Conservation (phyloP, 2,329 filamentous ascomycete species). For the Sphaerulina populicola region DNA sequence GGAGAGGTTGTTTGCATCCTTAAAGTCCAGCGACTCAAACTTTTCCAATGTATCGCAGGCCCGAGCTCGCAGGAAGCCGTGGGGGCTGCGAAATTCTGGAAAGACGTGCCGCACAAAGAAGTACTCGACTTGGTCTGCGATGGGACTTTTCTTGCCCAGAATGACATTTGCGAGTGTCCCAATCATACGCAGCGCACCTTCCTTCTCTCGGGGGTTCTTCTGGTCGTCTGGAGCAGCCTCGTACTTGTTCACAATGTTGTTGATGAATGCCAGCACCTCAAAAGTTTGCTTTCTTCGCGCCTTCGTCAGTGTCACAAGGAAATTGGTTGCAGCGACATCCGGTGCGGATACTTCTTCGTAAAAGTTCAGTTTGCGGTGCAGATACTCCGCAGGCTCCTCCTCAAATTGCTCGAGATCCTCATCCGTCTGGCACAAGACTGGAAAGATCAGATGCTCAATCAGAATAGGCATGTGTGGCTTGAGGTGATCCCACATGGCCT, state of each 20-base stretch:
- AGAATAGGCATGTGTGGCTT: conserved; percentile 90
- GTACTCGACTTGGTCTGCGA: conserved; percentile 94
- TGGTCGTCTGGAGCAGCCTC: conserved; percentile 74
- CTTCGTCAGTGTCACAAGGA: conserved; percentile 90
- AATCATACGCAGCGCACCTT: conserved; percentile 94
- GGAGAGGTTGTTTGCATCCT: conserved; percentile 89
- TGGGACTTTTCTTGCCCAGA: conserved; percentile 94
- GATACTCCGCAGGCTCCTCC: conserved; percentile 88
- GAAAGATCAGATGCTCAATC: conserved; percentile 91
- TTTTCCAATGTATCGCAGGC: conserved; percentile 97
- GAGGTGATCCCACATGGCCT: conserved; percentile 90
- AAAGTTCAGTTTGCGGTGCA: conserved; percentile 94
- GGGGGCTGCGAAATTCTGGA: conserved; percentile 86
- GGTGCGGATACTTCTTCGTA: conserved; percentile 95
- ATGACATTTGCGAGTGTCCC: conserved; percentile 90
- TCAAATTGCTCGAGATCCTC: conserved; percentile 93
- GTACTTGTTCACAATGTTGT: conserved; percentile 87
- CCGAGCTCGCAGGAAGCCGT: conserved; percentile 85
- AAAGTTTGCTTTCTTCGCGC: conserved; percentile 92
- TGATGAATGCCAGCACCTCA: conserved; percentile 88
- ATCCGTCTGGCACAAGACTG: conserved; percentile 81
- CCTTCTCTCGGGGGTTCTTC: conserved; percentile 92
- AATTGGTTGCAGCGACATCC: conserved; percentile 92
- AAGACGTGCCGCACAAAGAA: conserved; percentile 98
- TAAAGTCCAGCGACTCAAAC: conserved; percentile 94